phyloP scores from a whole-genome alignment of 164 flowering plant species.

The Vitis cinerea region DNA sequence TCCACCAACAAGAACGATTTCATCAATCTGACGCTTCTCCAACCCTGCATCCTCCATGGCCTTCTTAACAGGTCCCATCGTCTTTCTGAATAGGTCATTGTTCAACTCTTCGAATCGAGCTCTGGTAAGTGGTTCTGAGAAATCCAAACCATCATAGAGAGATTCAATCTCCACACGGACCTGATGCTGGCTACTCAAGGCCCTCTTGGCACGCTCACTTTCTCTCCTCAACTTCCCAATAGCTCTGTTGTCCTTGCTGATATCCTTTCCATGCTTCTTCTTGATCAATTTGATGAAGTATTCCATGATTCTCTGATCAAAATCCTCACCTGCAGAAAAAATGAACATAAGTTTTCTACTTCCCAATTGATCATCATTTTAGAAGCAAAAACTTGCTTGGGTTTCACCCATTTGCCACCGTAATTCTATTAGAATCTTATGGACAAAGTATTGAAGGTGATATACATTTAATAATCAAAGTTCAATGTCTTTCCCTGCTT shows the following conservation, averaged over 20 bases:
- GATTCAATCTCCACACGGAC: slow-evolving; percentile 37
- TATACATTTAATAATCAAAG: no score
- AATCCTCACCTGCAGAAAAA: slow-evolving; percentile 29
- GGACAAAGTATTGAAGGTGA: no score
- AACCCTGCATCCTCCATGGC: slow-evolving; percentile 37
- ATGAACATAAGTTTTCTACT: no score
- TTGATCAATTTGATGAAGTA: slow-evolving; percentile 39
- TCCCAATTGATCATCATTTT: no score
- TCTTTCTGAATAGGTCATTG: slow-evolving; percentile 35
- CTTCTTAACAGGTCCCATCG: slow-evolving; percentile 36
- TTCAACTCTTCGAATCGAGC: slow-evolving; percentile 40
- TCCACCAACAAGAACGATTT: slow-evolving; percentile 37
- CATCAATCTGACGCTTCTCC: slow-evolving; percentile 32
- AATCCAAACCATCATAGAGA: slow-evolving; percentile 35
- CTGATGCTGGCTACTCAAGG: slow-evolving; percentile 38
- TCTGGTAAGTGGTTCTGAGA: slow-evolving; percentile 38
- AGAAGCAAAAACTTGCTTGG: no score
- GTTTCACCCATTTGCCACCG: no score
- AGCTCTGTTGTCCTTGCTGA: slow-evolving; percentile 41
- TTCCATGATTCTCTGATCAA: slow-evolving; percentile 38
- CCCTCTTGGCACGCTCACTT: slow-evolving; percentile 39
- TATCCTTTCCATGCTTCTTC: slow-evolving; percentile 44
- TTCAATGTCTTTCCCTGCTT: no score
- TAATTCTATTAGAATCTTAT: no score
- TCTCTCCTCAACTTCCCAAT: slow-evolving; percentile 39